phyloP scores from a whole-genome alignment of 305 asterid genomes.

The Fraxinus baroniana region DNA sequence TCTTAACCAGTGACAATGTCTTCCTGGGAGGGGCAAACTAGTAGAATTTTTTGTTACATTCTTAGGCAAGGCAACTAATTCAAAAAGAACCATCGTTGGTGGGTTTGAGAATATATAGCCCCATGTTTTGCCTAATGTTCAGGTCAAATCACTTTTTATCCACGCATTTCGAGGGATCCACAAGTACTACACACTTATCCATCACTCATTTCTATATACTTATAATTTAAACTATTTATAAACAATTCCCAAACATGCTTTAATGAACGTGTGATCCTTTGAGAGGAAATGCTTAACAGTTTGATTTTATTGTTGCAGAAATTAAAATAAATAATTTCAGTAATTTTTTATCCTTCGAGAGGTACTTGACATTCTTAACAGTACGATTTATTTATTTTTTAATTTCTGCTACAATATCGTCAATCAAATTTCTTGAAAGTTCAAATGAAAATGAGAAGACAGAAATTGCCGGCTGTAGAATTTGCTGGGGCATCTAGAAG shows the following conservation, averaged over 20 bases:
- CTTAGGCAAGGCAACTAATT: conserved; percentile 11
- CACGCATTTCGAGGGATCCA: background rate
- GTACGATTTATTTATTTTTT: background rate
- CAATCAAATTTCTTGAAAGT: background rate
- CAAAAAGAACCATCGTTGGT: background rate
- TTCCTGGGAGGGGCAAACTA: background rate
- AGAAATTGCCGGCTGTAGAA: background rate
- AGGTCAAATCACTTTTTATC: background rate
- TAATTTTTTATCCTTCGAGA: background rate
- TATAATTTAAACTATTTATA: too few relatives aligned
- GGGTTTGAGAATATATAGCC: background rate
- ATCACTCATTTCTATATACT: too few relatives aligned
- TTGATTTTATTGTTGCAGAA: background rate
- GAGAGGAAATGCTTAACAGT: background rate
- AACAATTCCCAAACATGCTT: background rate
- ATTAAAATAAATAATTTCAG: background rate
- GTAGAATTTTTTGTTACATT: background rate
- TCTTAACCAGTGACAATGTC: conserved; percentile 9
- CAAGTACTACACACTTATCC: too few relatives aligned
- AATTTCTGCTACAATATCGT: background rate
- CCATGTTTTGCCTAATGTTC: background rate
- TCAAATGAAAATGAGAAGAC: background rate
- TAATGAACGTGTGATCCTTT: background rate
- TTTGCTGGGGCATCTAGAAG: background rate
- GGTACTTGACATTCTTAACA: conserved; percentile 6